Evolutionary conservation across 2,329 filamentous ascomycete species (phyloP).

Genomic region (Parafenestella ontariensis): DNA sequence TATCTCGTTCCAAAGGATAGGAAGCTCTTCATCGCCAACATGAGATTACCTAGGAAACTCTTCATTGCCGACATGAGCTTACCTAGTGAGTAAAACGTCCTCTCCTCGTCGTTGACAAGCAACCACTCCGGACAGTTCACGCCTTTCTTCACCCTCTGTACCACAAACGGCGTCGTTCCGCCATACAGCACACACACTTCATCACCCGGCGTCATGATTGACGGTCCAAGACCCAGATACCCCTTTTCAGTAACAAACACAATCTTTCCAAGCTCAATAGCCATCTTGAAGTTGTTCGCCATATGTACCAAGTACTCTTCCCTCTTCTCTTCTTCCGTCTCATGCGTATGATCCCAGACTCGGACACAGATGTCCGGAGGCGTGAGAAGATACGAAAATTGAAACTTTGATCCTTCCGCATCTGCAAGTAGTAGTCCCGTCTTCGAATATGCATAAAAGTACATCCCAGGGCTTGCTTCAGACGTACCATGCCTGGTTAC

Average conservation of each 20-base stretch:
- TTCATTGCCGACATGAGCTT: neutral
- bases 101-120: neutral
- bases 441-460: conserved; percentile 3
- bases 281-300: neutral
- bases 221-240: conserved; percentile 1
- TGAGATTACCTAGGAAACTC: neutral
- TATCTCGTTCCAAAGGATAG: neutral
- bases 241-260: conserved; percentile 6
- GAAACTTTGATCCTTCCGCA: neutral
- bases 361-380: neutral
- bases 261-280: neutral
- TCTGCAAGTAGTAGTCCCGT: neutral
- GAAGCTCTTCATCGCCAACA: neutral
- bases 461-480: neutral
- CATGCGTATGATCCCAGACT: neutral
- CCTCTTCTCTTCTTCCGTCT: neutral
- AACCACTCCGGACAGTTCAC: conserved; percentile 3
- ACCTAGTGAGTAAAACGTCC: neutral
- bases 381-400: neutral
- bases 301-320: neutral
- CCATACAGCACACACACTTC: conserved; percentile 8
- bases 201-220: conserved; percentile 1
- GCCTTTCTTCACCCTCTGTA: conserved; percentile 1
- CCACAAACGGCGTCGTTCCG: conserved; percentile 1
- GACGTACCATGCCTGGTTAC: neutral